phyloP scores from a whole-genome alignment of 169 alveolate species.

The Cryptosporidium meleagridis region DNA sequence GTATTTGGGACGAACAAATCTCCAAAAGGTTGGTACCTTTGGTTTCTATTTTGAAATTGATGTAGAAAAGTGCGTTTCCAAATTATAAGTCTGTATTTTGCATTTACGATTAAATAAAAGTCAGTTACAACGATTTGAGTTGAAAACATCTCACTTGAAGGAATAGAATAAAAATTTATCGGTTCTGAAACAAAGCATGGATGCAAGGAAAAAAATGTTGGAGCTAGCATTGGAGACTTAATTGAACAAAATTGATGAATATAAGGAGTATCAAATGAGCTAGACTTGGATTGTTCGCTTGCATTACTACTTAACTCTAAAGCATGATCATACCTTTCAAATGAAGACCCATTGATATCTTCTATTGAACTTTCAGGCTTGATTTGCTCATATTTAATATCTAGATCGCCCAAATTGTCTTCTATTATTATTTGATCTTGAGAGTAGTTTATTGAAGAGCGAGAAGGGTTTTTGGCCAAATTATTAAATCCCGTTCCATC shows the following conservation, averaged over 20 bases:
- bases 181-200: constrained; percentile 75
- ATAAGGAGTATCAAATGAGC: constrained; percentile 39
- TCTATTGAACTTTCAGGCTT: constrained; percentile 12
- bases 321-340: constrained; percentile 12
- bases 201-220: constrained; percentile 51
- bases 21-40: constrained; percentile 71
- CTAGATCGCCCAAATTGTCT: neutral
- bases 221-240: constrained; percentile 65
- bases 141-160: constrained; percentile 62
- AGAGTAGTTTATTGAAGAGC: neutral
- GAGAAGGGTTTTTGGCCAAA: neutral
- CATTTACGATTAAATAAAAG: constrained; percentile 47
- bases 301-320: constrained; percentile 9
- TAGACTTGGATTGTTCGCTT: constrained; percentile 2
- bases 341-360: constrained; percentile 15
- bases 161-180: constrained; percentile 48
- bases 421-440: constrained; percentile 7
- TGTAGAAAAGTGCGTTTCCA: constrained; percentile 58
- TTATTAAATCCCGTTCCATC: constrained; percentile 28
- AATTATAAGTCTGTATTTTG: constrained; percentile 54
- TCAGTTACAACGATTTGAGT: constrained; percentile 64
- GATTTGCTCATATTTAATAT: neutral
- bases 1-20: constrained; percentile 63
- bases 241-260: constrained; percentile 31
- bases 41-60: constrained; percentile 64